Evolutionary conservation across 805 yeast genomes (phyloP), one percentile per base, ranked within the genome.

Genomic region (Starmerella asiatica): DNA sequence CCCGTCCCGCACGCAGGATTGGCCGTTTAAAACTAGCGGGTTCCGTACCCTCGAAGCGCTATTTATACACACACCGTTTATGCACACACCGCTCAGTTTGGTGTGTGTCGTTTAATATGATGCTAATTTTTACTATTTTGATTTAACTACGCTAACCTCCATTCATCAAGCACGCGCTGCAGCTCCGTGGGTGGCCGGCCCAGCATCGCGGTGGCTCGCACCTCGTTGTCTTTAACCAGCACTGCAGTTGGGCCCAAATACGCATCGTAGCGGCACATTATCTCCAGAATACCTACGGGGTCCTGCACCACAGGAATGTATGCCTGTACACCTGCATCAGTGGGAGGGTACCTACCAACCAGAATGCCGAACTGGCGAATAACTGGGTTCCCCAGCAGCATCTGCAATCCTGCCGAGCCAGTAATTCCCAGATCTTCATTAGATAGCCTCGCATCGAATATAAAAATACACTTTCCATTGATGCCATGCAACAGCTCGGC

Each of bases 211-310:
- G 55, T 49, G 4, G 52, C 44, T 29, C 40, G 40, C 11, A 51
- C 49, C 34, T 49, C 50, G 21, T 46, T 41, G 32, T 51, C 40
- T 15, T 51, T 54, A 11, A 57, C 48, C 32, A 48, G 44, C 12
- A 57, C 59, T 8, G 58, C 43, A 3, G 59, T 56, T 9, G 62
- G 60, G 3, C 62, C 63, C n/a, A 57, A 39, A 3, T 58, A 60
- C 28, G 53, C 55, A 24, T 53, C 29, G 16, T 53, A 60, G 3
- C 56, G 44, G 36, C 59, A 56, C 35, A 50, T 50, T 16, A 38
- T 36, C 7, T 58, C 61, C 4, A 58, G 51, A 8, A 44, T 43
- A 3, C 52, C 54, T 1, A 29, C 17, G 9, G 46, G 47, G 42
- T 57, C 62, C 34, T 46, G 46, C 1, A 56, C 34, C 15, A 32